Conservation (phyloP, 169 alveolate genomes). For the Babesia caballi region DNA sequence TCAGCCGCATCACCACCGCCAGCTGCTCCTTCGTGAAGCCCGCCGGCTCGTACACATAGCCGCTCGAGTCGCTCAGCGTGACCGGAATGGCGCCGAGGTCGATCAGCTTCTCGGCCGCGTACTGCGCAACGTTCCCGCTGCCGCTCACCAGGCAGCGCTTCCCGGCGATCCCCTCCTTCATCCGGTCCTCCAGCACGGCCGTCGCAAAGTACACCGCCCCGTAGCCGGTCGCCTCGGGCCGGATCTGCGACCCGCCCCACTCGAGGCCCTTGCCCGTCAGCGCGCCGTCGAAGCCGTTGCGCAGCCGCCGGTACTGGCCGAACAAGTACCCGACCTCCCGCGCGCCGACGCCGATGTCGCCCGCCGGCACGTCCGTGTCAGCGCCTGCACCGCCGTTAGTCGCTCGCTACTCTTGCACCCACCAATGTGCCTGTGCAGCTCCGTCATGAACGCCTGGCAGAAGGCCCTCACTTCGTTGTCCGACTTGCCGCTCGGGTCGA, state of each 20-base stretch:
- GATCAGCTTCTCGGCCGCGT: slow-evolving; percentile 77
- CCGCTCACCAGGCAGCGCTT: slow-evolving; percentile 79
- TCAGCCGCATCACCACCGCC: slow-evolving; percentile 56
- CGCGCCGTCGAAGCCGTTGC: slow-evolving; percentile 73
- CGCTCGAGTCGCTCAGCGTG: slow-evolving; percentile 79
- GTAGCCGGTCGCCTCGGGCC: slow-evolving; percentile 87
- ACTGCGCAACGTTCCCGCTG: slow-evolving; percentile 85
- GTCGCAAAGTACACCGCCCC: slow-evolving; percentile 82
- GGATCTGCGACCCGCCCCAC: slow-evolving; percentile 83
- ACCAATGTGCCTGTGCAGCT: slow-evolving; percentile 73
- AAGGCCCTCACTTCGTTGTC: slow-evolving; percentile 78
- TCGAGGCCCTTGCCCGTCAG: slow-evolving; percentile 80
- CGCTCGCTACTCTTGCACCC: background rate
- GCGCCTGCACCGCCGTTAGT: slow-evolving; percentile 57
- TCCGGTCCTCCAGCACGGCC: slow-evolving; percentile 60
- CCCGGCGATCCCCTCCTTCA: slow-evolving; percentile 57
- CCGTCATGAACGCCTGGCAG: slow-evolving; percentile 81
- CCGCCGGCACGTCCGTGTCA: slow-evolving; percentile 85
- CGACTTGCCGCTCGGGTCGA: slow-evolving; percentile 85
- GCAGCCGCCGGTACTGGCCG: slow-evolving; percentile 81
- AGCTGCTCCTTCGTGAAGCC: slow-evolving; percentile 76
- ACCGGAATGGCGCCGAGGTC: slow-evolving; percentile 78
- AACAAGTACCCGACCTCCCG: slow-evolving; percentile 83
- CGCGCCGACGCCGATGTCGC: slow-evolving; percentile 86
- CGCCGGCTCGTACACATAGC: slow-evolving; percentile 67